These are phyloP conservation scores for Penicillium griseofulvum DNA, from an alignment of 2,329 filamentous ascomycete genomes.

Conservation along the genomic window DNA sequence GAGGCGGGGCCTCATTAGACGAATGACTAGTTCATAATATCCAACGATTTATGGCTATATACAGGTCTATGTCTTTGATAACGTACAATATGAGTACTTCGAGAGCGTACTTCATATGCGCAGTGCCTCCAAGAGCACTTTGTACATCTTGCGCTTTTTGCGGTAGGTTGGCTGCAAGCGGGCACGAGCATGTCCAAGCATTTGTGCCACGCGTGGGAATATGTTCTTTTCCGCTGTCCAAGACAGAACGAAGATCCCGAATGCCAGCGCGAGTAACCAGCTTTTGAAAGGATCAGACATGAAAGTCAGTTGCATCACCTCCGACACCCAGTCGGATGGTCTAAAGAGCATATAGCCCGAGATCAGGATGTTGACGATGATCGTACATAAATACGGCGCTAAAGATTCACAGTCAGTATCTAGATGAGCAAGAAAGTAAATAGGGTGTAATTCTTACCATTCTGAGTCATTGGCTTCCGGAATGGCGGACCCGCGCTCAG, in stretches of 20 bases:
- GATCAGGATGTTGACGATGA: slow-evolving; percentile 64
- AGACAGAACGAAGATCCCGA: slow-evolving; percentile 65
- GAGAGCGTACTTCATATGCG: slow-evolving; percentile 17
- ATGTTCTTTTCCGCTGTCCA: slow-evolving; percentile 71
- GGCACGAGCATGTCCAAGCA: slow-evolving; percentile 62
- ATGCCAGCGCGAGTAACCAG: slow-evolving; percentile 68
- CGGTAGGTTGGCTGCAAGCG: slow-evolving; percentile 54
- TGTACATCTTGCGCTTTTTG: slow-evolving; percentile 87
- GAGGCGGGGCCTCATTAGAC: background rate
- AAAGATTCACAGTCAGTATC: slow-evolving; percentile 20
- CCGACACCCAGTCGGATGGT: slow-evolving; percentile 65
- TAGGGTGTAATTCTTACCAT: slow-evolving; percentile 58
- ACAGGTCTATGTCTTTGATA: slow-evolving; percentile 11
- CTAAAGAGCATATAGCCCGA: slow-evolving; percentile 77
- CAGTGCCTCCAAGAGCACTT: slow-evolving; percentile 71
- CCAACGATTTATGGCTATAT: slow-evolving; percentile 1
- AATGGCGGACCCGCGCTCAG: slow-evolving; percentile 91
- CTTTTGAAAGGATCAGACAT: slow-evolving; percentile 71
- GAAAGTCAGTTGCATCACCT: slow-evolving; percentile 80
- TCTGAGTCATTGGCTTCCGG: slow-evolving; percentile 73
- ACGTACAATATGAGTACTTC: slow-evolving; percentile 6
- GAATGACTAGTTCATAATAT: background rate
- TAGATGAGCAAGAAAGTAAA: slow-evolving; percentile 1
- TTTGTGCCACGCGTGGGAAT: slow-evolving; percentile 66
- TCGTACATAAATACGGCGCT: slow-evolving; percentile 83